A percentile compares a stretch with the other conserved stretches of the same genome.
These are phyloP conservation scores for Aspergillus texensis DNA, from an alignment of 2,329 filamentous ascomycete genomes.

Conservation along the genomic window DNA sequence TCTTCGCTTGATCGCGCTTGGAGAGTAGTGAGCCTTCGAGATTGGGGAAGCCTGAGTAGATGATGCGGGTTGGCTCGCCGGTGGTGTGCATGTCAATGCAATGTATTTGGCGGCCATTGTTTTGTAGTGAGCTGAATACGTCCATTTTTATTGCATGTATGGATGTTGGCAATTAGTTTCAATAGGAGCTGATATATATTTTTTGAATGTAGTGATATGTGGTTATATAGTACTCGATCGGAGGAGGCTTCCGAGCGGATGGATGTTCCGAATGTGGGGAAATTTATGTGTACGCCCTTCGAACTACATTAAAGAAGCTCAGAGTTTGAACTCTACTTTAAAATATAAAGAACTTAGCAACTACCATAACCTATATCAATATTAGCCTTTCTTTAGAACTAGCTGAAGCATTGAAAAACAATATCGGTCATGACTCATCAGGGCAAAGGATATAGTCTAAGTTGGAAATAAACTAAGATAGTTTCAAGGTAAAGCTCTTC, in stretches of 20 bases:
- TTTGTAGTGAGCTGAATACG: not conserved
- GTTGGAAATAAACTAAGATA: too few species aligned
- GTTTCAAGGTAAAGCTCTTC: too few species aligned
- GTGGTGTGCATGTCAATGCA: constrained; percentile 53
- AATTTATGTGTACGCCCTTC: not conserved
- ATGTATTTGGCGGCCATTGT: constrained; percentile 15
- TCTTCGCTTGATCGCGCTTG: constrained; percentile 43
- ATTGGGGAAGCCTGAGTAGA: constrained; percentile 45
- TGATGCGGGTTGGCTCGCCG: constrained; percentile 54
- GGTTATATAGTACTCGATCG: not conserved
- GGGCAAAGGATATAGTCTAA: too few species aligned
- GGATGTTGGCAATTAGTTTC: not conserved
- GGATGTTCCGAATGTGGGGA: not conserved
- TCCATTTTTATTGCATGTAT: not conserved
- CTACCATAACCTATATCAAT: too few species aligned
- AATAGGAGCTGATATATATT: not conserved
- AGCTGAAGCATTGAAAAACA: too few species aligned
- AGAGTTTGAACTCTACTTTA: not conserved
- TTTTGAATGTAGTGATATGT: not conserved
- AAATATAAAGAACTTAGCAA: not conserved
- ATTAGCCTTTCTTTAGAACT: too few species aligned
- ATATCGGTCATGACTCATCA: too few species aligned
- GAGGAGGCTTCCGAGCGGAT: not conserved
- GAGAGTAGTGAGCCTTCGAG: constrained; percentile 45
- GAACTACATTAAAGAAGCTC: not conserved